phyloP scores from a whole-genome alignment of 371 early-diverging fungal species.

The Mucor circinelloides region DNA sequence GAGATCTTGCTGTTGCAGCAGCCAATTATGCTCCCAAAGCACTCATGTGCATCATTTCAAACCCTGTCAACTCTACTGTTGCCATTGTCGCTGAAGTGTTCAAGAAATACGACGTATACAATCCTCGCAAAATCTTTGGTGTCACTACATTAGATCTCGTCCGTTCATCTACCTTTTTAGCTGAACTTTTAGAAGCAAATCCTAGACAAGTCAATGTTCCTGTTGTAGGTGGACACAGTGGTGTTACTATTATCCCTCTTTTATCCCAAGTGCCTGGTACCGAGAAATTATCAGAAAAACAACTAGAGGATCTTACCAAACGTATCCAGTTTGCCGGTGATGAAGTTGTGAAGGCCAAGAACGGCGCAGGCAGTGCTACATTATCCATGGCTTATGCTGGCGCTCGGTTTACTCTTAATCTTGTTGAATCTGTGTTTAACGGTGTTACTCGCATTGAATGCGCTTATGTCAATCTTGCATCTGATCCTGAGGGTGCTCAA shows the following conservation, averaged over 20 bases:
- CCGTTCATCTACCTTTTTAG: conserved; percentile 82
- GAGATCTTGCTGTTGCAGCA: conserved; percentile 75
- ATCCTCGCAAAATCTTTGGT: conserved; percentile 87
- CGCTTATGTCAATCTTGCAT: conserved; percentile 78
- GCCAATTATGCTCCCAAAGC: conserved; percentile 85
- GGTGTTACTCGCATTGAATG: conserved; percentile 70
- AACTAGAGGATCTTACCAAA: conserved; percentile 73
- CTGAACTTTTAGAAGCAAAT: conserved; percentile 49
- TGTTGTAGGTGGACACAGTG: conserved; percentile 91
- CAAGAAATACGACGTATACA: conserved; percentile 71
- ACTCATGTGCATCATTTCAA: conserved; percentile 81
- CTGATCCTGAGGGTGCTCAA: conserved; percentile 57
- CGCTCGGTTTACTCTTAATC: conserved; percentile 75
- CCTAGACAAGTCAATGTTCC: conserved; percentile 64
- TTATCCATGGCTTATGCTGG: conserved; percentile 93
- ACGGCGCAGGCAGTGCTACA: conserved; percentile 79
- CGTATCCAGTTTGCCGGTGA: conserved; percentile 94
- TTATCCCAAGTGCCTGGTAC: conserved; percentile 62
- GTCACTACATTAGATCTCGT: conserved; percentile 89
- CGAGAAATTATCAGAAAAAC: conserved; percentile 59
- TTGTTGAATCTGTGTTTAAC: conserved; percentile 68
- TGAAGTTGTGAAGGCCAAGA: conserved; percentile 94
- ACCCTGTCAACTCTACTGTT: conserved; percentile 94
- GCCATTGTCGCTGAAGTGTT: conserved; percentile 87
- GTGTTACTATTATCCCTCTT: conserved; percentile 84